Evolutionary conservation across 306 rosid species (phyloP).

Genomic region (Inga leiocalycina): DNA sequence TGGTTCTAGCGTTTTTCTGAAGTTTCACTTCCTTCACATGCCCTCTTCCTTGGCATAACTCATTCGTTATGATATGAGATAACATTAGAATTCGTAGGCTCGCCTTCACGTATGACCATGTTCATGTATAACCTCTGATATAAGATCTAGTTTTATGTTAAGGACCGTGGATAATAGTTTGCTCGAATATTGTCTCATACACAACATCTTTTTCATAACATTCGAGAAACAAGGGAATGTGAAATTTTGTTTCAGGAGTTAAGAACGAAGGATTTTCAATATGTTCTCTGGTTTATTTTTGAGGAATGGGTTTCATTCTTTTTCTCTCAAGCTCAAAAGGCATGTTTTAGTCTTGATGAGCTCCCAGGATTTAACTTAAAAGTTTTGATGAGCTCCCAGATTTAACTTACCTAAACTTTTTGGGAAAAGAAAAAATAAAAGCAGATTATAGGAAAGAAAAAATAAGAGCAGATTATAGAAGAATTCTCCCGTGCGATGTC

Average conservation of each 20-base stretch:
- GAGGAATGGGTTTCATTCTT: neutral
- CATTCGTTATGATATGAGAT: neutral
- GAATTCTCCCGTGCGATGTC: neutral
- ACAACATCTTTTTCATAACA: neutral
- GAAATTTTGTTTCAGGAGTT: neutral
- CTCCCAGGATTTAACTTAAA: too few species aligned
- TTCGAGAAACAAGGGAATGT: neutral
- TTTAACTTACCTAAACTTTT: too few species aligned
- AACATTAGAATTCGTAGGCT: neutral
- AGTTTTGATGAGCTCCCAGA: too few species aligned
- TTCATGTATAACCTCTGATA: too few species aligned
- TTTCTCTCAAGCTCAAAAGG: neutral
- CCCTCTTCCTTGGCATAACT: too few species aligned
- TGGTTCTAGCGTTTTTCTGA: constrained; percentile 47
- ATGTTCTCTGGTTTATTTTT: neutral
- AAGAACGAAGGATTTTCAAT: neutral
- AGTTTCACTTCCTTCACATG: constrained; percentile 20
- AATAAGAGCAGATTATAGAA: neutral
- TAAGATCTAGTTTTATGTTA: too few species aligned
- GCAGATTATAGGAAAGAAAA: neutral
- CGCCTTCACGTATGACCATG: neutral
- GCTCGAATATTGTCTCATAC: neutral
- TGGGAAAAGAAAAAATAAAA: too few species aligned
- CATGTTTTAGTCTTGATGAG: too few species aligned
- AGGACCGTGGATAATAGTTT: too few species aligned